These are phyloP conservation scores for Pseudogymnoascus sp. DNA, from an alignment of 2,329 filamentous ascomycete species.

Conservation along the genomic window DNA sequence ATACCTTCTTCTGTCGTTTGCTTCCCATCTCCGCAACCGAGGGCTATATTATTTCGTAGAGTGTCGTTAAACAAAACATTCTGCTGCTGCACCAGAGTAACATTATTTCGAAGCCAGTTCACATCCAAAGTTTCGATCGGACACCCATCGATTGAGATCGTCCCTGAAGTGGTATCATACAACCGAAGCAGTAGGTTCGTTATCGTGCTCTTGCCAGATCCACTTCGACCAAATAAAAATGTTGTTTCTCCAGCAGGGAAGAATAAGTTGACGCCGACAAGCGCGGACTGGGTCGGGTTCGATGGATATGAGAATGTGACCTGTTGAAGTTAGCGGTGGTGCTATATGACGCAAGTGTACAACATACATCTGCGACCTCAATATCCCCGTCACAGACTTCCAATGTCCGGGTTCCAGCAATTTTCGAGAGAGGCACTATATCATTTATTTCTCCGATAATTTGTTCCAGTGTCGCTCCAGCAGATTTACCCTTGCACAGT, in stretches of 20 bases:
- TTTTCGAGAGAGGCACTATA: conserved; percentile 22
- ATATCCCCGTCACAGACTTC: conserved; percentile 56
- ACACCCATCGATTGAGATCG: conserved; percentile 60
- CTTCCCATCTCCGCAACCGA: conserved; percentile 51
- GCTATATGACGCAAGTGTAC: neutral
- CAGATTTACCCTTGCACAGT: conserved; percentile 70
- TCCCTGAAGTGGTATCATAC: conserved; percentile 59
- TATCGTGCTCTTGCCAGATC: conserved; percentile 87
- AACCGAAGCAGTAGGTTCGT: conserved; percentile 72
- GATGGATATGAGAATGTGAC: conserved; percentile 78
- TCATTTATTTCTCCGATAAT: conserved; percentile 33
- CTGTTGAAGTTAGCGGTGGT: conserved; percentile 36
- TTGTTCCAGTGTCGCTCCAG: conserved; percentile 54
- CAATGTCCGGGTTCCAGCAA: conserved; percentile 30
- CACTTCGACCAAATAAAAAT: conserved; percentile 78
- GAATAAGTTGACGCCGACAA: conserved; percentile 56
- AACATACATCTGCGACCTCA: conserved; percentile 56
- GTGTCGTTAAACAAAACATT: conserved; percentile 76
- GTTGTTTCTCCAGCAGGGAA: conserved; percentile 67
- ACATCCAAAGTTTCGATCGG: conserved; percentile 54
- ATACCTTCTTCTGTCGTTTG: conserved; percentile 48
- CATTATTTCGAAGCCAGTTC: conserved; percentile 66
- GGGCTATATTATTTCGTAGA: conserved; percentile 67
- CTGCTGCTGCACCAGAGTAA: conserved; percentile 76
- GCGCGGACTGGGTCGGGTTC: conserved; percentile 50